Evolutionary conservation across 257 asterid genomes (phyloP), one percentile per base, ranked within the genome.

Genomic region (Jasminum sambac): DNA sequence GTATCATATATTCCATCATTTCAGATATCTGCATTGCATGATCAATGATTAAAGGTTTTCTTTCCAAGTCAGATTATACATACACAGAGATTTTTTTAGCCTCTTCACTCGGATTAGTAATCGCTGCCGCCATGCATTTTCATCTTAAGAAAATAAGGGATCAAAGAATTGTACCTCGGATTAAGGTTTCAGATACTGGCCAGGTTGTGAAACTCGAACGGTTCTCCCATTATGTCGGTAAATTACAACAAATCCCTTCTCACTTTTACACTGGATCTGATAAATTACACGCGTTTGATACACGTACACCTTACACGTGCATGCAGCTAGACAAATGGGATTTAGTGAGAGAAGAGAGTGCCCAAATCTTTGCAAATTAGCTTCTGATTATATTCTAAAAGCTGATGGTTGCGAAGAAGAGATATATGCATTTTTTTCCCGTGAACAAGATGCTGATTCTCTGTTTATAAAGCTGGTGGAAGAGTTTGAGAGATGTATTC

Each of bases 171-270:
- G 67, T 85, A 4, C 96, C 98, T 0, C 60, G 77, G 21, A 80
- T 87, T 19, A 86, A 79, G 72, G 76, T 89, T 59, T 73, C 96
- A 2, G 86, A 84, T 34, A 74, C 87, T 0, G 95, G 91, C 23
- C 91, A 91, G 80, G 80, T 87, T 62, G n/a, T 86, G 50, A 79
- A 80, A 89, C 75, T 89, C 10, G 99, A 94, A 64, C 86, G 77
- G 63, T 91, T 91, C 83, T 82, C 97, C 36, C 96, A 94, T 67
- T 91, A 94, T 68, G 96, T 94, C 84, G 98, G 99, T 95, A 89
- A 86, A 44, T 67, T 23, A 14, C 40, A 69, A 16, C 8, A 19
- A 65, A 69, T 78, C 77, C 36, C 62, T 64, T 16, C 43, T 48
- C 36, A 25, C 17, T 6, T 38, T 25, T 23, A 26, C 16, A 6